These are phyloP conservation scores for Ustilago shanxiensis DNA, from an alignment of 1,284 basidiomycete genomes.

Conservation along the genomic window DNA sequence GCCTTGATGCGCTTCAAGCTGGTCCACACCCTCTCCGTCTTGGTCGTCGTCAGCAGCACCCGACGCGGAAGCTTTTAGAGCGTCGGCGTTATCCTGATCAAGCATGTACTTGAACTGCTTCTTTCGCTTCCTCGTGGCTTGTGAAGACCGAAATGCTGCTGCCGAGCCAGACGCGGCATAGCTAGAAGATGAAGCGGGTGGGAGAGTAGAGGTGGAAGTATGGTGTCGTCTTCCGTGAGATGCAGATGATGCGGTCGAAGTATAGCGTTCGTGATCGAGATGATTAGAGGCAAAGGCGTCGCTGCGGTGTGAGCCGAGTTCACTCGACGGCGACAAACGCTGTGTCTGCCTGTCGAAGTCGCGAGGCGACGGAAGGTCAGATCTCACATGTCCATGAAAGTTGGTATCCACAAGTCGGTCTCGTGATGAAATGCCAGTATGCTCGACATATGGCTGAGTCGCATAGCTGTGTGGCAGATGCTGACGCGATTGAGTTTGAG, in stretches of 20 bases:
- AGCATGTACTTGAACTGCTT: slow-evolving; percentile 58
- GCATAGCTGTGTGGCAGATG: background rate
- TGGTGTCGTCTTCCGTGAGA: slow-evolving; percentile 3
- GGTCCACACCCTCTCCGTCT: slow-evolving; percentile 12
- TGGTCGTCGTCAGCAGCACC: slow-evolving; percentile 19
- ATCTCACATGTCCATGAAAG: background rate
- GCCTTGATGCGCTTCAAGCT: background rate
- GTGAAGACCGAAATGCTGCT: background rate
- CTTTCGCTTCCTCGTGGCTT: slow-evolving; percentile 35
- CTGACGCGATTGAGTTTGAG: background rate
- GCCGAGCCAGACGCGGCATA: slow-evolving; percentile 14
- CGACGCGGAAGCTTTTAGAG: slow-evolving; percentile 4
- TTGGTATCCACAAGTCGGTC: slow-evolving; percentile 12
- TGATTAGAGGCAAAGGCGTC: slow-evolving; percentile 6
- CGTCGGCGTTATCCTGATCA: slow-evolving; percentile 19
- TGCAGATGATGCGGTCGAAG: background rate
- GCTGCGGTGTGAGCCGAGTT: background rate
- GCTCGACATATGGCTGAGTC: slow-evolving; percentile 12
- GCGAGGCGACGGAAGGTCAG: slow-evolving; percentile 13
- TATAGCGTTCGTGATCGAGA: slow-evolving; percentile 3
- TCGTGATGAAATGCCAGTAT: background rate
- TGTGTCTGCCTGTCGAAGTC: background rate
- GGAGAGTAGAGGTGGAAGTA: background rate
- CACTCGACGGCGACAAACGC: slow-evolving; percentile 14
- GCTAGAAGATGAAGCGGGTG: background rate